phyloP scores from a whole-genome alignment of 805 yeast species.

The Myxozyma geophila region DNA sequence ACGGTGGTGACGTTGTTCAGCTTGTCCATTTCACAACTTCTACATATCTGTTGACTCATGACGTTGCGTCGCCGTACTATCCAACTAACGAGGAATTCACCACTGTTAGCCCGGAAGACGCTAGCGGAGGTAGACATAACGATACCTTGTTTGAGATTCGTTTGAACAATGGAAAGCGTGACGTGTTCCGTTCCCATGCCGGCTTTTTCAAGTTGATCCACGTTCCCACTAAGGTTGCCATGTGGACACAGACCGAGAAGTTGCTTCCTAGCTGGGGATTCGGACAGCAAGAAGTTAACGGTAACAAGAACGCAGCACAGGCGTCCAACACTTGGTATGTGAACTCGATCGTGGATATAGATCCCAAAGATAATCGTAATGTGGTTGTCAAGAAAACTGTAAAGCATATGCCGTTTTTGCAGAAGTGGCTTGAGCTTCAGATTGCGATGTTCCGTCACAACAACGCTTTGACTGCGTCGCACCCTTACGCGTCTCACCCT shows the following conservation, averaged over 20 bases:
- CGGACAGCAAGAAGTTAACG: slow-evolving; percentile 90
- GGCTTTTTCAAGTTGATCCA: slow-evolving; percentile 74
- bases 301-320: slow-evolving; percentile 80
- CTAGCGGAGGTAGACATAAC: slow-evolving; percentile 59
- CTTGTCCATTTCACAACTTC: slow-evolving; percentile 80
- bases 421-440: slow-evolving; percentile 90
- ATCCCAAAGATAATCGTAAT: slow-evolving; percentile 58
- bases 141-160: slow-evolving; percentile 81
- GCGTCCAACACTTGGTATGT: slow-evolving; percentile 73
- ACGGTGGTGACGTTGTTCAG: slow-evolving; percentile 75
- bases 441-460: slow-evolving; percentile 87
- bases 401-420: slow-evolving; percentile 69
- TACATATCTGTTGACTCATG: slow-evolving; percentile 83
- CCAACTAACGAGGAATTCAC: slow-evolving; percentile 96
- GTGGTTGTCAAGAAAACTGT: slow-evolving; percentile 64
- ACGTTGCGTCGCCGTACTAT: slow-evolving; percentile 90
- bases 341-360: slow-evolving; percentile 68
- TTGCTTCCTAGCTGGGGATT: slow-evolving; percentile 94
- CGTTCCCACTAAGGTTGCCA: slow-evolving; percentile 83
- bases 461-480: slow-evolving; percentile 82
- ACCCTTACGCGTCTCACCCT: slow-evolving; percentile 95
- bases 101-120: slow-evolving; percentile 65
- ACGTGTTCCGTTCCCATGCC: slow-evolving; percentile 68
- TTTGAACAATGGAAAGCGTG: slow-evolving; percentile 58
- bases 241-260: slow-evolving; percentile 86